Evolutionary conservation across 2,329 filamentous ascomycete genomes (phyloP), one percentile per base, ranked within the genome.

Genomic region (Fusarium siculi): DNA sequence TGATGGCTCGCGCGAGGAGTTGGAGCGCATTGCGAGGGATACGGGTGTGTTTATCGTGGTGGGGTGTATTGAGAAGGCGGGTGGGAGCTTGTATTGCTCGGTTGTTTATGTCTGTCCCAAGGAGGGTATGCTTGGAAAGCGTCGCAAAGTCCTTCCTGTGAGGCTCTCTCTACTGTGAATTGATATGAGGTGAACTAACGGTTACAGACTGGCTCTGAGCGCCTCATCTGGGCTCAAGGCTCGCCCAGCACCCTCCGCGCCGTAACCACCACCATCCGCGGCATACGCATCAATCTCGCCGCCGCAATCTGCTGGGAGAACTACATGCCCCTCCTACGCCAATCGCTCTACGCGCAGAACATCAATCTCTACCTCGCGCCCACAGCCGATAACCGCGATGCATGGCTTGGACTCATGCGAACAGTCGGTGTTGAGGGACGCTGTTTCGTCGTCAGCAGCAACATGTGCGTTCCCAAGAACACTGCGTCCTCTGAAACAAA

Each of bases 231-330:
- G 95, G 94, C 93, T 0, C 93, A 97, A 80, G 95, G 95, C 44
- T 92, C 91, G 5, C 90, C 95, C 0, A 89, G 89, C 1, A 96
- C 94, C 7, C 87, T 98, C 34, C 90, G 90, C 70, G 95, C 95
- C 7, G 90, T 97, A 2, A 92, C 90, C 32, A 95, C 94, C 2
- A 89, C 86, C 30, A 94, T 98, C 80, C 92, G 92, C 68, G 94
- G 94, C 55, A 89, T 95, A 5, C 91, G 90, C 72, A 83, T 98
- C 68, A 96, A 93, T 63, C 88, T 98, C 67, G 95, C 92, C 0
- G 91, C 93, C 7, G 96, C 95, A 7, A 97, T 98, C 74, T 97
- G 95, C 85, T 98, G 95, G 95, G 95, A 98, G 82, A 97, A 93
- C 81, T 97, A 96, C 84, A 98, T 97, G 95, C 95, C 95, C 0